Evolutionary conservation across 2,329 filamentous ascomycete genomes (phyloP), one percentile per base, ranked within the genome.

Genomic region (Fusarium tricinctum): DNA sequence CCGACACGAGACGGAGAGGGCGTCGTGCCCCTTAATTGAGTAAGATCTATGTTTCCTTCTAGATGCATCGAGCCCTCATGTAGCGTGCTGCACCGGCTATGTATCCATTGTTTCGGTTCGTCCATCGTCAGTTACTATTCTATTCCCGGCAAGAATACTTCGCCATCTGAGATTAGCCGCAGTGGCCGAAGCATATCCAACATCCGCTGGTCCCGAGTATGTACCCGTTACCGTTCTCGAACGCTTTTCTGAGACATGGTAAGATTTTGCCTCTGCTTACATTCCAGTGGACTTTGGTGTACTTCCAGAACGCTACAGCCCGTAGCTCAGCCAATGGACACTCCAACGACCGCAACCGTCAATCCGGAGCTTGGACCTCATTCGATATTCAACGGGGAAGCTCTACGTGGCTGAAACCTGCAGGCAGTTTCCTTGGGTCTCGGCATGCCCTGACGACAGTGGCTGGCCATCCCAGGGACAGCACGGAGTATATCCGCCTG

Each of bases 391-490:
- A 13, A 33, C 10, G 23, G 9, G 17, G 10, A 28, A 26, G n/a
- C 13, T 30, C 3, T 8, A 2, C 1, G 61, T 48, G 46, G 42
- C 60, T 64, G 61, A 64, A 64, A 64, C 60, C 10, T 39, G 52
- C 2, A 2, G 13, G 12, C 6, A 23, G 12, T 28, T 45, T 12
- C 22, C 35, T 63, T 33, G 4, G 14, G 15, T 38, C 10, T 40
- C 33, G 17, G 20, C 60, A 59, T 64, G 64, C 40, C 59, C 46
- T 43, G 20, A 22, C 46, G 33, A 13, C 14, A 3, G 42, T 52
- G 38, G 42, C 35, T 38, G 47, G 20, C 28, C 40, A 3, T 13
- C 8, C 4, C 23, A 8, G 39, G 50, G 5, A 28, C 20, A 42
- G 17, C 6, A 23, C 13, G 22, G 22, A 23, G 5, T 7, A 23